Evolutionary conservation across 148 eudicot species (phyloP), one percentile per base, ranked within the genome.

Genomic region (Chenopodium berlandieri): DNA sequence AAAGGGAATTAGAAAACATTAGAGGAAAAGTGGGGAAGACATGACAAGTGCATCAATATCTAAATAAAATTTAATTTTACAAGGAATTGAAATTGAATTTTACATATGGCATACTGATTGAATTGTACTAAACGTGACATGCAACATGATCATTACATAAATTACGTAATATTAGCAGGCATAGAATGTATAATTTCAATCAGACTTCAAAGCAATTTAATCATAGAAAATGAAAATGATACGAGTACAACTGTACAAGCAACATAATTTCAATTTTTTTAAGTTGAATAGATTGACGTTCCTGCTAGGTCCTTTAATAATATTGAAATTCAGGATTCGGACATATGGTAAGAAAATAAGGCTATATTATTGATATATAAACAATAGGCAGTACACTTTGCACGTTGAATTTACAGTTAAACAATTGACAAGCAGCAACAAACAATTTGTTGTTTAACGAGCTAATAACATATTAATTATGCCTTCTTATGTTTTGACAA

Each of bases 11-110:
- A 56, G 17, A 17, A 56, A 19, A 56, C 62, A 14, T 14, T 4
- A 56, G 17, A 19, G 62, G 7, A 17, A 19, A n/a, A 62, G n/a
- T 27, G 66, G 10, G 9, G 25, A 62, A 9, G 66, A 50, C 66
- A 27, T 27, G 65, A 75, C 44, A 9, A 46, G 22, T 68, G 69
- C 75, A 58, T 75, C 79, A 76, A 17, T 37, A 10, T n/a, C 25
- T 23, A 76, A 27, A 14, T n/a, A 54, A 40, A 13, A 73, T 44
- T 23, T 20, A 72, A 46, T 34, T 60, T 11, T 31, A 30, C n/a
- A n/a, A 81, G 31, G 48, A 14, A 80, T 25, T 52, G 16, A 76
- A 27, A 16, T 82, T 56, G 62, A 76, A 76, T 56, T 69, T 66
- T 40, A 52, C 31, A 75, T 14, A 23, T 14, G 46, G 11, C 22